phyloP scores from a whole-genome alignment of 164 flowering plant species.

The Cinnamomum micranthum region DNA sequence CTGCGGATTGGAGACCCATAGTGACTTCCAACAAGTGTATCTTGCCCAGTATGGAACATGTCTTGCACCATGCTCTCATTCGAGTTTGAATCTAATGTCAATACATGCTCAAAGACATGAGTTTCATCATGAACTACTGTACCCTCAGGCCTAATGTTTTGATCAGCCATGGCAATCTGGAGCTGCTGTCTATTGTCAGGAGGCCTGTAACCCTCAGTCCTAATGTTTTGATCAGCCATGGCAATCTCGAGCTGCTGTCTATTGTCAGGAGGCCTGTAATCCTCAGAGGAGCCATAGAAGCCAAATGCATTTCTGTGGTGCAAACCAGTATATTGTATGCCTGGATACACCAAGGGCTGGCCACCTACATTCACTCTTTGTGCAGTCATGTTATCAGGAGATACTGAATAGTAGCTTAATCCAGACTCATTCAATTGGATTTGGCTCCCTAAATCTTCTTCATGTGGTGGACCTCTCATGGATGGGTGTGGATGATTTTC shows the following conservation, averaged over 20 bases:
- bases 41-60: constrained; percentile 30
- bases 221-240: constrained; percentile 20
- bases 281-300: constrained; percentile 27
- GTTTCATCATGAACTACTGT: constrained; percentile 14
- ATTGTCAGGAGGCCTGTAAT: constrained; percentile 24
- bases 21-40: constrained; percentile 33
- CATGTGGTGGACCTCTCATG: constrained; percentile 20
- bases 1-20: constrained; percentile 39
- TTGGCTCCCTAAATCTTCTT: constrained; percentile 26
- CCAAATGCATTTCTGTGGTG: constrained; percentile 24
- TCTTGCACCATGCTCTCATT: constrained; percentile 38
- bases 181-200: constrained; percentile 25
- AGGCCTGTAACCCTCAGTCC: constrained; percentile 22
- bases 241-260: constrained; percentile 28
- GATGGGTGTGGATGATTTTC: constrained; percentile 23
- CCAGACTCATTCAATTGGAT: constrained; percentile 25
- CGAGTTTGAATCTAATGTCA: constrained; percentile 22
- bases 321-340: constrained; percentile 29
- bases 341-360: constrained; percentile 35
- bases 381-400: constrained; percentile 28
- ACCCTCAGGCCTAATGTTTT: constrained; percentile 26
- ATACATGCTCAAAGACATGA: constrained; percentile 14
- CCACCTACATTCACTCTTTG: constrained; percentile 46
- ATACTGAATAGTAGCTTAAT: constrained; percentile 21
- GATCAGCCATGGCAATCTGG: constrained; percentile 25